A percentile compares a stretch with the other conserved stretches of the same genome.
These are phyloP conservation scores for Bacterosira constricta DNA, from an alignment of 108 stramenopile genomes.

Conservation along the genomic window DNA sequence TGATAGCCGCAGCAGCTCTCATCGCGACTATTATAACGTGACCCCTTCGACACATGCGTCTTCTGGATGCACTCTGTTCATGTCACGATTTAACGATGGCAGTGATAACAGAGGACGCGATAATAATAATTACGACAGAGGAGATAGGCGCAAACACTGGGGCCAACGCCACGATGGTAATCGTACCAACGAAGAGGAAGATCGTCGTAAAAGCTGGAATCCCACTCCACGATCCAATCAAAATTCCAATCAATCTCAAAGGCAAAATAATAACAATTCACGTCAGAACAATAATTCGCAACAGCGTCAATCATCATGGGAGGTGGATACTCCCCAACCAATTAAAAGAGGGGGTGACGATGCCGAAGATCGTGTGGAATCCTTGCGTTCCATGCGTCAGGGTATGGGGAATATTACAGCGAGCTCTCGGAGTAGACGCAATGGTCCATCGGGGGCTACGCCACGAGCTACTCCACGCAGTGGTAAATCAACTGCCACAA, in stretches of 20 bases:
- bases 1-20: no score
- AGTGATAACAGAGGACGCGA: background rate
- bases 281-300: background rate
- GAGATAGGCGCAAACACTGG: slow-evolving; percentile 1
- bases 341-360: slow-evolving; percentile 20
- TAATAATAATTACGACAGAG: background rate
- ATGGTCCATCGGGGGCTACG: background rate
- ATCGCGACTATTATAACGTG: no score
- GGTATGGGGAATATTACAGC: background rate
- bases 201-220: background rate
- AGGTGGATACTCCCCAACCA: slow-evolving; percentile 27
- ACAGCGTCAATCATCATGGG: slow-evolving; percentile 19
- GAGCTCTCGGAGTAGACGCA: background rate
- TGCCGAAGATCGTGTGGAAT: slow-evolving; percentile 20
- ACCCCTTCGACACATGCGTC: slow-evolving; percentile 52
- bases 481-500: background rate
- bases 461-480: background rate
- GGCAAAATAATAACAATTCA: background rate
- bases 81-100: background rate
- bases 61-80: background rate
- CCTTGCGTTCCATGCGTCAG: slow-evolving; percentile 5
- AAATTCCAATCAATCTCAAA: background rate
- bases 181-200: background rate
- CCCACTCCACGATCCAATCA: background rate
- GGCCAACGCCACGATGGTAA: background rate